Conservation (phyloP, 2,329 filamentous ascomycete species). For the Camillea tinctor region DNA sequence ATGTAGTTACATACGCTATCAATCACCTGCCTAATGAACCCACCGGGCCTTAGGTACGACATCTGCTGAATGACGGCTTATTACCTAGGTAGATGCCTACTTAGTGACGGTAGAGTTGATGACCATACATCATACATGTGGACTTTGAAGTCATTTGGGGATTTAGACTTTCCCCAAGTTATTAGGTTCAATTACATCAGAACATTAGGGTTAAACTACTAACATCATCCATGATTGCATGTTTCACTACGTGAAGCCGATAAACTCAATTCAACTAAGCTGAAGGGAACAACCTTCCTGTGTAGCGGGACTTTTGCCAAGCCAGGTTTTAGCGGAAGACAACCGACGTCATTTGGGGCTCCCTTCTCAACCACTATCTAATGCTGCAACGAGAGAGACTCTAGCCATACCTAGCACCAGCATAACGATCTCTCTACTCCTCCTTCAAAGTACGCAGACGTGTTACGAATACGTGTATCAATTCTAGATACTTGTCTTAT, state of each 20-base stretch:
- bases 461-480: too few species aligned
- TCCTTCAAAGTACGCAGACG: too few species aligned
- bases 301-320: neutral
- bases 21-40: neutral
- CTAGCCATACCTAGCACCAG: neutral
- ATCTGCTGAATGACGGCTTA: too few species aligned
- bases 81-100: too few species aligned
- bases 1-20: neutral
- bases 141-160: too few species aligned
- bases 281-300: neutral
- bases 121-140: too few species aligned
- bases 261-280: neutral
- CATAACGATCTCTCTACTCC: too few species aligned
- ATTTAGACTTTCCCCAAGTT: neutral
- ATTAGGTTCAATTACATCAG: neutral
- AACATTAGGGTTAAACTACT: neutral
- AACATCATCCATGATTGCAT: neutral
- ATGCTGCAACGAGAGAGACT: neutral
- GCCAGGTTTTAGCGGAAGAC: neutral
- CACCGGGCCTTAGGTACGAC: too few species aligned
- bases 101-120: neutral
- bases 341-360: neutral
- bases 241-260: neutral
- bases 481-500: too few species aligned
- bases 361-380: neutral